Percentiles rank a stretch among this genome's conserved stretches.
Evolutionary conservation across 2,329 filamentous ascomycete genomes (phyloP).

Genomic region (Nemania sp.): DNA sequence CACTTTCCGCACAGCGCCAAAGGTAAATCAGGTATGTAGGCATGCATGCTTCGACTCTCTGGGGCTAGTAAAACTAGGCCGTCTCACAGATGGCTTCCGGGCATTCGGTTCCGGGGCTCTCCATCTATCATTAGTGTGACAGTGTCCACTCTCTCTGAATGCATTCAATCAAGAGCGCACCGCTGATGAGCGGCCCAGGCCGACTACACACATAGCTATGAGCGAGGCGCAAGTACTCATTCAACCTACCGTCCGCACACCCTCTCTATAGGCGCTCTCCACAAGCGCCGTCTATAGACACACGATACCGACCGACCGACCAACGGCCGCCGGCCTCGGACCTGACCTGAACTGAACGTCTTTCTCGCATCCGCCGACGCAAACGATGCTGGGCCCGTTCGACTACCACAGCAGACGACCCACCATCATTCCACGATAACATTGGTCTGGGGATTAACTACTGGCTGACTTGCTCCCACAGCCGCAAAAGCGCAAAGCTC

Average conservation of each 20-base stretch:
- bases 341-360: slow-evolving; percentile 7
- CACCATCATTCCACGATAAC: slow-evolving; percentile 40
- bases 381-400: slow-evolving; percentile 34
- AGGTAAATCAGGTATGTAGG: no score
- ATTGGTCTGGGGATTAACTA: slow-evolving; percentile 20
- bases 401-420: slow-evolving; percentile 35
- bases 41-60: no score
- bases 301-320: neutral
- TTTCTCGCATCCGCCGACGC: slow-evolving; percentile 21
- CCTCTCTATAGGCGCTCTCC: slow-evolving; percentile 1
- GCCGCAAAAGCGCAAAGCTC: no score
- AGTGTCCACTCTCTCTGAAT: no score
- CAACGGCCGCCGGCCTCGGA: slow-evolving; percentile 3
- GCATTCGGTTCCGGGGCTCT: no score
- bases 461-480: neutral
- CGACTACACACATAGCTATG: slow-evolving; percentile 20
- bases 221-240: slow-evolving; percentile 4
- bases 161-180: no score
- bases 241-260: slow-evolving; percentile 1
- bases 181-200: no score
- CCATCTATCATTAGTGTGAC: no score
- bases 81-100: no score
- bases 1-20: no score
- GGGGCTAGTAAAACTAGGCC: no score
- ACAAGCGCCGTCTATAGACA: neutral